Base-by-base conservation (phyloP, 768 basidiomycete species). In the Podaxis sp. region DNA sequence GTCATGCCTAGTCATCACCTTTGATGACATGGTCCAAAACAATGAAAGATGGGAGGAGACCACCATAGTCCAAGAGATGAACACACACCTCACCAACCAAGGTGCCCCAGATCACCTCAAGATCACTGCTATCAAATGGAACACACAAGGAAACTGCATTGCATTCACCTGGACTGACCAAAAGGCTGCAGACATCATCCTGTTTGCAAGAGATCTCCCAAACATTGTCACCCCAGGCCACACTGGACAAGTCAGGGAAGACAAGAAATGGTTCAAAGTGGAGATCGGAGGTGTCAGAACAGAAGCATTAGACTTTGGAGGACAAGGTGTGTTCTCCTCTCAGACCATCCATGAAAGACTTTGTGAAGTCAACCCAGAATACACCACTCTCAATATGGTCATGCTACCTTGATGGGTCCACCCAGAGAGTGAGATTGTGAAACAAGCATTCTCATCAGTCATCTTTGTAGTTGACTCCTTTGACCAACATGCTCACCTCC, bases 261-360 rank as follows among this genome's bases (percentile, higher is more conserved):
- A 72, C 51, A 67, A 64, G 26, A 63, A 54, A 38, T 65, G 67
- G 53, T 72, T 30, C 60, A 72, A 69, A 56, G 63, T 70, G 1
- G 54, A 67, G 26, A 46, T 72, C 0, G 68, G 69, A 7, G 64
- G 65, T 1, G 63, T 67, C 36, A 61, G 42, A 46, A 68, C 67
- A 46, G 61, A 64, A n/a, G 5, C 48, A 28, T 3, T 3, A 28
- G 28, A 28, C 28, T 28, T 28, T 28, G 28, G 28, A 2, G 28
- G 28, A 28, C 28, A 28, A 44, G 56, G 24, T 11, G 15, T 57
- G 6, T 57, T 39, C 56, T 9, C 40, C 2, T 24, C 40, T 0
- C n/a, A 57, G 6, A 22, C 19, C 40, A 57, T 57, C 2, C 24
- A 57, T 26, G 24, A 57, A 2, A 5, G 24, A 19, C 56, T 57